These are phyloP conservation scores for Helotiales sp. DNA, from an alignment of 2,329 filamentous ascomycete genomes.

Conservation along the genomic window DNA sequence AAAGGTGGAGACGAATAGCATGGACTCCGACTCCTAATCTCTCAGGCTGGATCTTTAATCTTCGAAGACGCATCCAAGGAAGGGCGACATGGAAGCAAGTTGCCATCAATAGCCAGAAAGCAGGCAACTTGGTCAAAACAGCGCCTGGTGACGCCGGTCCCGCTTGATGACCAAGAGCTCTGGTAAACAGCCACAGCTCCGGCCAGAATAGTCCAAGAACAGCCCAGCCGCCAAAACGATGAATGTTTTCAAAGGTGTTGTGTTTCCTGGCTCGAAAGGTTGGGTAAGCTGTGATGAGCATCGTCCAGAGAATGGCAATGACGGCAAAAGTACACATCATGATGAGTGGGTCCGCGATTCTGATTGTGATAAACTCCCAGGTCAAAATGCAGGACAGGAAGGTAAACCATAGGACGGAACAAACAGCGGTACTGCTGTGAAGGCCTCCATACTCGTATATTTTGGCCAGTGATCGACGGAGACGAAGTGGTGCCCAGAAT, in stretches of 20 bases:
- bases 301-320: slow-evolving; percentile 45
- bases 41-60: slow-evolving; percentile 51
- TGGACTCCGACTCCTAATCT: slow-evolving; percentile 55
- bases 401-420: slow-evolving; percentile 49
- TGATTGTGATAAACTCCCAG: slow-evolving; percentile 20
- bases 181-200: slow-evolving; percentile 43
- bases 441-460: slow-evolving; percentile 54
- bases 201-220: slow-evolving; percentile 51
- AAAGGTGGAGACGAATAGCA: slow-evolving; percentile 56
- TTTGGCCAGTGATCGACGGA: slow-evolving; percentile 49
- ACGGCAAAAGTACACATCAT: slow-evolving; percentile 31
- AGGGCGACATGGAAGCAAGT: slow-evolving; percentile 53
- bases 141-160: slow-evolving; percentile 16
- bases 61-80: slow-evolving; percentile 59
- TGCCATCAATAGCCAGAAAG: slow-evolving; percentile 57
- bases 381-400: slow-evolving; percentile 36
- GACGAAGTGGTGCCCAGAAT: slow-evolving; percentile 45
- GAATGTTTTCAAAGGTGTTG: slow-evolving; percentile 56
- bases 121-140: slow-evolving; percentile 36
- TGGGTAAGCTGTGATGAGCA: slow-evolving; percentile 52
- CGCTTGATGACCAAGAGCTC: slow-evolving; percentile 19
- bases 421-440: slow-evolving; percentile 51
- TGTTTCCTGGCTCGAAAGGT: slow-evolving; percentile 49
- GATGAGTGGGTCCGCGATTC: slow-evolving; percentile 22
- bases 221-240: slow-evolving; percentile 58